Conservation (phyloP, 2,329 filamentous ascomycete species). For the Xylariaceae sp. region DNA sequence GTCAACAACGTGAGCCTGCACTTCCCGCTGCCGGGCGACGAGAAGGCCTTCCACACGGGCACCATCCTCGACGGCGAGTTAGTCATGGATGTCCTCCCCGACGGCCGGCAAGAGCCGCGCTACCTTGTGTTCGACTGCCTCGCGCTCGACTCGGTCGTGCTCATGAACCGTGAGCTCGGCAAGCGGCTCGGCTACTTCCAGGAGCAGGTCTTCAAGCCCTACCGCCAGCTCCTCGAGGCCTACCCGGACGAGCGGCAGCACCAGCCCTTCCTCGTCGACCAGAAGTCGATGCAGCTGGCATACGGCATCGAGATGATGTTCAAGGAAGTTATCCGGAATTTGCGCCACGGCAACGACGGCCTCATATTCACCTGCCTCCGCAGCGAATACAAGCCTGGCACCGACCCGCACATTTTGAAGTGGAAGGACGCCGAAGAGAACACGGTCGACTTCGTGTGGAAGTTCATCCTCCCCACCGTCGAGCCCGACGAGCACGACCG, state of each 20-base stretch:
- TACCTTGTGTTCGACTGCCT: conserved; percentile 95
- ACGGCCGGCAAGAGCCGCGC: conserved; percentile 64
- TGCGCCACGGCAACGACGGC: conserved; percentile 92
- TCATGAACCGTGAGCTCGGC: conserved; percentile 76
- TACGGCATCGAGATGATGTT: conserved; percentile 95
- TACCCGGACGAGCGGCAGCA: conserved; percentile 65
- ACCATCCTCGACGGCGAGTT: conserved; percentile 92
- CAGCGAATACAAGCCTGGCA: conserved; percentile 81
- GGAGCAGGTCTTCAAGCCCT: conserved; percentile 68
- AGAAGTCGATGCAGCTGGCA: conserved; percentile 83
- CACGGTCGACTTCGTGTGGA: conserved; percentile 84
- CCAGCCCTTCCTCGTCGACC: conserved; percentile 74
- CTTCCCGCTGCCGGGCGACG: conserved; percentile 67
- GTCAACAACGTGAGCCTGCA: conserved; percentile 66
- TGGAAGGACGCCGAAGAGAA: conserved; percentile 98
- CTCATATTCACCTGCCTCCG: conserved; percentile 95
- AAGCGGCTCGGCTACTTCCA: conserved; percentile 86
- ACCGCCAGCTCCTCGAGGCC: conserved; percentile 55
- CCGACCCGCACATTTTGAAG: conserved; percentile 89
- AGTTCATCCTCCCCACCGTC: conserved; percentile 67
- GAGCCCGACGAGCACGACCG: conserved; percentile 63
- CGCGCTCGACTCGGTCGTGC: conserved; percentile 67
- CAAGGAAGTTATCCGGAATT: conserved; percentile 70
- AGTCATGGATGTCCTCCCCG: conserved; percentile 71
- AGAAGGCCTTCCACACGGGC: conserved; percentile 64